Conservation (phyloP, 345 rosid species). For the Citrus sp. region DNA sequence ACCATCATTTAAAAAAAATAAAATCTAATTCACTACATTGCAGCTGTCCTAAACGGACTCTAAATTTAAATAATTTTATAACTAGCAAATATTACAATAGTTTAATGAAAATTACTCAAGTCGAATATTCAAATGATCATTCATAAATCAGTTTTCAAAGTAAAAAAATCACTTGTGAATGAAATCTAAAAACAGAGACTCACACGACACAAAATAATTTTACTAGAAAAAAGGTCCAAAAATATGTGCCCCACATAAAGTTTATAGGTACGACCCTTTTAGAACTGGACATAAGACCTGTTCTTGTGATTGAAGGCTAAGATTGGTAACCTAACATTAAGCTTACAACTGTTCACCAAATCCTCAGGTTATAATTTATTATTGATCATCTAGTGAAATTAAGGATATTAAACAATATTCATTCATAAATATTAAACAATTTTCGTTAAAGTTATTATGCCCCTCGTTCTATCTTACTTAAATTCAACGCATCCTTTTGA, state of each 20-base stretch:
- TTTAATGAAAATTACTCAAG: neutral
- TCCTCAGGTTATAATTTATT: neutral
- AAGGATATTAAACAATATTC: neutral
- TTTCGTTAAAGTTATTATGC: too few relatives aligned
- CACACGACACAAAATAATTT: too few relatives aligned
- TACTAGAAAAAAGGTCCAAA: too few relatives aligned
- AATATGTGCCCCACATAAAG: too few relatives aligned
- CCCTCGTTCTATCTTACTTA: too few relatives aligned
- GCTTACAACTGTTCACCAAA: neutral
- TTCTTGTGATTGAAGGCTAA: neutral
- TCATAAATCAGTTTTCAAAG: neutral
- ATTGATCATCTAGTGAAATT: neutral
- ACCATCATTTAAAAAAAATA: too few relatives aligned
- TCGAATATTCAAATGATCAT: neutral
- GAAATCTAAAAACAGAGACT: neutral
- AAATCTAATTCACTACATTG: too few relatives aligned
- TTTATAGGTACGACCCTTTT: neutral
- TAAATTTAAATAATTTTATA: too few relatives aligned
- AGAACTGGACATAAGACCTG: neutral
- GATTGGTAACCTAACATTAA: neutral
- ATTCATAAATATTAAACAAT: too few relatives aligned
- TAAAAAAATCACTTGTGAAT: too few relatives aligned
- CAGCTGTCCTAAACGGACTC: fast-evolving
- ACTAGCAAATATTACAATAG: too few relatives aligned
- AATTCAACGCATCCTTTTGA: too few relatives aligned